Conservation (phyloP, 805 yeast genomes). For the Myxozyma geophila region DNA sequence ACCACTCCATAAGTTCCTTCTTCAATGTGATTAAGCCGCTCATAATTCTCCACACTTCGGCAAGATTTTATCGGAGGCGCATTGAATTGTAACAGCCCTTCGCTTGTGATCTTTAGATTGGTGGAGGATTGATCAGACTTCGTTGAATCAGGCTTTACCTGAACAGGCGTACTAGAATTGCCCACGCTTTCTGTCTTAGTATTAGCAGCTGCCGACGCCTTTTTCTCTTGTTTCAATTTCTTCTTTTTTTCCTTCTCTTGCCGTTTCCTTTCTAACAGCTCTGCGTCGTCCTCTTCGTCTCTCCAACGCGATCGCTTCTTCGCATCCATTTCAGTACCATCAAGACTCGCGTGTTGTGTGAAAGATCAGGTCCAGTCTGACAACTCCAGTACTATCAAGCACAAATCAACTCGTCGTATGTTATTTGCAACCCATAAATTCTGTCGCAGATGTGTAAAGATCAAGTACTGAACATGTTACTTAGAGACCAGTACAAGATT, state of each 20-base stretch:
- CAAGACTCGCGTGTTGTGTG: neutral
- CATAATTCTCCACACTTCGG: constrained; percentile 37
- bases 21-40: constrained; percentile 41
- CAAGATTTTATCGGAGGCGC: constrained; percentile 21
- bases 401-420: too few species aligned
- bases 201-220: constrained; percentile 3
- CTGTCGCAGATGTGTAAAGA: too few species aligned
- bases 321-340: constrained; percentile 9
- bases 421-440: too few species aligned
- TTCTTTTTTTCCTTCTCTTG: constrained; percentile 28
- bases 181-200: neutral
- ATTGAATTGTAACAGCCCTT: constrained; percentile 14
- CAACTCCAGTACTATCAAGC: too few species aligned
- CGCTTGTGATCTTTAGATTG: neutral
- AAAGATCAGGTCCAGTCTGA: too few species aligned
- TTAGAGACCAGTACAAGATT: too few species aligned
- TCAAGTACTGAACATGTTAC: too few species aligned
- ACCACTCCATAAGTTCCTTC: constrained; percentile 59
- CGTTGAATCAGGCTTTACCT: neutral
- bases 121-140: neutral
- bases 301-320: constrained; percentile 33
- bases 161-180: neutral
- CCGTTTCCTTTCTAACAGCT: neutral
- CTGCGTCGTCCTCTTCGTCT: constrained; percentile 31
- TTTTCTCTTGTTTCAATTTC: constrained; percentile 24